Base-by-base conservation (phyloP, 495 filamentous ascomycete genomes). In the Usnea hakonensis region DNA sequence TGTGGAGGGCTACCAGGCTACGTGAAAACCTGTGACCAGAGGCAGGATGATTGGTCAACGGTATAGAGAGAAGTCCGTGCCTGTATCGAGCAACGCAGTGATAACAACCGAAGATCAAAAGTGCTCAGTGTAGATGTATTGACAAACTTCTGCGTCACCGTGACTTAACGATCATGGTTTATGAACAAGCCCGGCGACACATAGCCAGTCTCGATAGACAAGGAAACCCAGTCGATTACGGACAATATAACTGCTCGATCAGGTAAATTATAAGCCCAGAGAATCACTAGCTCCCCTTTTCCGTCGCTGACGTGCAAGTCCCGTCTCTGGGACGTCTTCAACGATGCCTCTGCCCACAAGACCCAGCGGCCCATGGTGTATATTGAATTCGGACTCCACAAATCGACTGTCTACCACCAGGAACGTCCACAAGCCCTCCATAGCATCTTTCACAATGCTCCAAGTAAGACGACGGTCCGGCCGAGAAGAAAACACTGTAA, bases 1-100 rank as follows among this genome's bases (percentile, higher is more conserved):
- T 70, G 75, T 79, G 5, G 76, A 79, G 67, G 77, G 69, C 16
- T 77, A 75, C 19, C 10, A 59, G 43, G 36, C 60, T 26, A 26
- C 52, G 40, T 57, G 11, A 57, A 21, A 26, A 16, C 33, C 9
- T 3, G 0, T 55, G 52, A n/a, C n/a, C 19, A 16, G 19, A 56
- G 54, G 11, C 23, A 38, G 3, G n/a, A 37, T 33, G 4, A 26
- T 56, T 26, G 33, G n/a, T n/a, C n/a, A 38, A 56, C 1, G 4
- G 16, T 21, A 28, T 17, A 26, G 7, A 56, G 32, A 2, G 11
- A 23, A 38, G 6, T 35, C 19, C 8, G 13, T 40, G 26, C 21
- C 3, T 28, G n/a, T n/a, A n/a, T n/a, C n/a, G n/a, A n/a, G n/a
- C n/a, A n/a, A n/a, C n/a, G n/a, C 23, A 44, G 2, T 23, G 4